Conservation (phyloP, 139 green algal genomes). For the Chlorella sp. region DNA sequence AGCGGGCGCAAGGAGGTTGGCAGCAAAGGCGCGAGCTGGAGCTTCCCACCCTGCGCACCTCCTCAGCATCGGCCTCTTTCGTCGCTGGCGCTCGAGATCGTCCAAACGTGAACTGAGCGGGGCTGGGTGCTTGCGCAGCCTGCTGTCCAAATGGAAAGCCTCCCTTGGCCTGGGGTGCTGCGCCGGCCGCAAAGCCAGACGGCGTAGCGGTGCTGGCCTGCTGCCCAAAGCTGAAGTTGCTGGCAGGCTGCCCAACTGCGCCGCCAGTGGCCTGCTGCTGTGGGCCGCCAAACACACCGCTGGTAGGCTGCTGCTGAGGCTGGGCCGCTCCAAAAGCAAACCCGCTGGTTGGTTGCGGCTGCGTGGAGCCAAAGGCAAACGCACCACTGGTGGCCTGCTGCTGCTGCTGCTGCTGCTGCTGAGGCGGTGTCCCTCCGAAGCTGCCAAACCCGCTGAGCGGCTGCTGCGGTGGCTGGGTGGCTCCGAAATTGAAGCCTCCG, state of each 20-base stretch:
- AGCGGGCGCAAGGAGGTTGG: not conserved
- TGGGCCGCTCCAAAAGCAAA: not conserved
- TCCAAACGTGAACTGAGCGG: not conserved
- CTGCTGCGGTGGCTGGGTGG: not conserved
- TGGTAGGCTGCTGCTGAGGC: not conserved
- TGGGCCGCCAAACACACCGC: not conserved
- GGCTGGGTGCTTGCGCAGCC: not conserved
- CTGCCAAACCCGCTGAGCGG: not conserved
- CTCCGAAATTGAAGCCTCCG: no score
- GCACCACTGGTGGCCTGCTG: not conserved
- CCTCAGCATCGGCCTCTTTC: no score
- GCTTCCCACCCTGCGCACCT: no score
- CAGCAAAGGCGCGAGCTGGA: not conserved
- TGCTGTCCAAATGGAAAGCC: not conserved
- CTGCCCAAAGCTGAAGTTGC: slow-evolving; percentile 31
- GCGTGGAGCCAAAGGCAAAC: slow-evolving; percentile 3
- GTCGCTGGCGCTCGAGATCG: not conserved
- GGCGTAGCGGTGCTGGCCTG: no score
- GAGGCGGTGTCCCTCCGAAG: not conserved
- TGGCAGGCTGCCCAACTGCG: not conserved
- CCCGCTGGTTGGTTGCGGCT: not conserved
- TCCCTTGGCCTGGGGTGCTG: not conserved
- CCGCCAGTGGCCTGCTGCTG: not conserved
- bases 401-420: not conserved
- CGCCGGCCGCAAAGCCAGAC: no score